Evolutionary conservation across 768 basidiomycete species (phyloP).

Genomic region (Suillus clintonianus): DNA sequence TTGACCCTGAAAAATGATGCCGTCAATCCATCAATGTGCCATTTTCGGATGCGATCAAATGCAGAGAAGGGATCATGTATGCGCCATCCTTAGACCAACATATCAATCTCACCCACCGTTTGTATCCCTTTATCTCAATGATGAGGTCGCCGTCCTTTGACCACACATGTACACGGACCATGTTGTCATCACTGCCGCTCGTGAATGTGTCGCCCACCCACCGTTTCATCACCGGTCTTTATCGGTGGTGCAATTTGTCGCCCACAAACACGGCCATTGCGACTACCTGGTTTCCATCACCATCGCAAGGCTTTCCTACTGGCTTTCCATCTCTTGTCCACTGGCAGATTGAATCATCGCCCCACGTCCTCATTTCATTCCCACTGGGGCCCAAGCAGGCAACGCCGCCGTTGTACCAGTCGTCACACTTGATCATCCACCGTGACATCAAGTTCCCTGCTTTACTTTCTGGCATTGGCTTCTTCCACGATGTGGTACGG

Average conservation of each 20-base stretch:
- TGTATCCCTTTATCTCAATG: background rate
- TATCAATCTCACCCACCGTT: fast-evolving
- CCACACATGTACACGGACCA: background rate
- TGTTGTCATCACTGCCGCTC: background rate
- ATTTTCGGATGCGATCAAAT: background rate
- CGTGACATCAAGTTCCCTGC: background rate
- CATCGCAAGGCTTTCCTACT: background rate
- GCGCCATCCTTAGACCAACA: slow-evolving; percentile 1
- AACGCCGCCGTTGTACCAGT: background rate
- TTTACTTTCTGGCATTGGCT: background rate
- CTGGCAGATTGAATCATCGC: background rate
- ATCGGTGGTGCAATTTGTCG: background rate
- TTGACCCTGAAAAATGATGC: background rate
- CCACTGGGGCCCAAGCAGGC: background rate
- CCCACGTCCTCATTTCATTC: background rate
- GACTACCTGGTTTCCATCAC: background rate
- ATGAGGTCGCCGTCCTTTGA: background rate
- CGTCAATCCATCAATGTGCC: background rate
- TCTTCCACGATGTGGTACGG: background rate
- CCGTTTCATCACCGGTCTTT: background rate
- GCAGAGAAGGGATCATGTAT: background rate
- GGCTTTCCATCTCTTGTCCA: background rate
- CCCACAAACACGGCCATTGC: background rate
- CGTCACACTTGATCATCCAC: background rate
- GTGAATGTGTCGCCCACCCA: background rate